Evolutionary conservation across 768 basidiomycete genomes (phyloP).

Genomic region (Psilocybe subaeruginosa): DNA sequence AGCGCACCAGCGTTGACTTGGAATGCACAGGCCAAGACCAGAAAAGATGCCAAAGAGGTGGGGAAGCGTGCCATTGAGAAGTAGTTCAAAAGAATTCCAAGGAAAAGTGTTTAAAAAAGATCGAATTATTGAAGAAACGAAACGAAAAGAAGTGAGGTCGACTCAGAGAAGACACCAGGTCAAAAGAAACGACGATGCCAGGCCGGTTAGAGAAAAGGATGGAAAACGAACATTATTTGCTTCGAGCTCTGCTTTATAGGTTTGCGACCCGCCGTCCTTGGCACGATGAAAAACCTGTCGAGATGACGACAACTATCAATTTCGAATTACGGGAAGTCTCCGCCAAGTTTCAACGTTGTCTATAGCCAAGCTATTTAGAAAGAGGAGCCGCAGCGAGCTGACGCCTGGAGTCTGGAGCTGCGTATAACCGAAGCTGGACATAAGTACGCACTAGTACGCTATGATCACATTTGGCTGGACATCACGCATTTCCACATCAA

Average conservation of each 20-base stretch:
- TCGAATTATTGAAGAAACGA: slow-evolving; percentile 3
- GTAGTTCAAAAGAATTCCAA: slow-evolving; percentile 1
- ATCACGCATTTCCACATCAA: not conserved
- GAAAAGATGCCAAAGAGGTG: slow-evolving; percentile 13
- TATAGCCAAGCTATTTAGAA: not conserved
- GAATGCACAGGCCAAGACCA: slow-evolving; percentile 12
- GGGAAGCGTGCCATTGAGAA: slow-evolving; percentile 25
- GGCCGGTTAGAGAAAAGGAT: slow-evolving; percentile 12
- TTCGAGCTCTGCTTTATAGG: not conserved
- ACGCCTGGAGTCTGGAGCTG: not conserved
- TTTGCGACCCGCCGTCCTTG: not conserved
- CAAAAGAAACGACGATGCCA: slow-evolving; percentile 14
- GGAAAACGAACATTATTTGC: not conserved
- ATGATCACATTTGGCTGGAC: not conserved
- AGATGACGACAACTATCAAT: slow-evolving; percentile 20
- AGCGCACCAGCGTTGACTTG: slow-evolving; percentile 12
- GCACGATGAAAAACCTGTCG: slow-evolving; percentile 4
- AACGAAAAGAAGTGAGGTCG: slow-evolving; percentile 12
- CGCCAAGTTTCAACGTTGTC: not conserved
- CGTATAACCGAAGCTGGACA: not conserved
- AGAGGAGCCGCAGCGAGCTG: not conserved
- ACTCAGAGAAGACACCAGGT: slow-evolving; percentile 23
- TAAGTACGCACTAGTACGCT: no score
- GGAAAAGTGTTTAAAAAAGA: slow-evolving; percentile 6
- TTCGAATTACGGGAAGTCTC: not conserved